Evolutionary conservation across 306 rosid species (phyloP).

Genomic region (Rubus parviflorus): DNA sequence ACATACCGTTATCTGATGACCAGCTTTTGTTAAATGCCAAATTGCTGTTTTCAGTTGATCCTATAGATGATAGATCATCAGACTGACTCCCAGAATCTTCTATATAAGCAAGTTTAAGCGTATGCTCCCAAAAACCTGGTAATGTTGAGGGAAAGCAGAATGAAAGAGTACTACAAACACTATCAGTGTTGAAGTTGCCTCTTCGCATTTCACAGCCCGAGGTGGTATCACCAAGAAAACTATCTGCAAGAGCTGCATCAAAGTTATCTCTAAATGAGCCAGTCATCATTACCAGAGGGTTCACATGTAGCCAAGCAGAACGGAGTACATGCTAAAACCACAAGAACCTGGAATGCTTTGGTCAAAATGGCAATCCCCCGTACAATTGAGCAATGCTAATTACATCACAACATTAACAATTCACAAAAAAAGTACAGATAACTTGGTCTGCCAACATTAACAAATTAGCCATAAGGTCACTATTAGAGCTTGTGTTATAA

Average conservation of each 20-base stretch:
- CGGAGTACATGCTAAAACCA: conserved; percentile 50
- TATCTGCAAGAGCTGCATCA: conserved; percentile 35
- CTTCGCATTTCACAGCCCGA: conserved; percentile 34
- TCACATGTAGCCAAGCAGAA: conserved; percentile 43
- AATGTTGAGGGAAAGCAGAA: conserved; percentile 90
- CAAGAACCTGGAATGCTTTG: conserved; percentile 36
- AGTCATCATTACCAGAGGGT: conserved; percentile 50
- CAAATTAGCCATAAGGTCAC: too few species aligned
- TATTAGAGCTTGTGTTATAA: too few species aligned
- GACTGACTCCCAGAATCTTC: conserved; percentile 44
- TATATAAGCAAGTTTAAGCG: conserved; percentile 30
- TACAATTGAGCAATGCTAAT: conserved; percentile 30
- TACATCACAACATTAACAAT: conserved; percentile 18
- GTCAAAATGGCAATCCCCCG: conserved; percentile 55
- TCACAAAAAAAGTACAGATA: not conserved
- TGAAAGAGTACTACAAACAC: conserved; percentile 52
- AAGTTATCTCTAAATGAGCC: conserved; percentile 38
- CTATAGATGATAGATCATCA: conserved; percentile 41
- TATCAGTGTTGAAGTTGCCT: conserved; percentile 32
- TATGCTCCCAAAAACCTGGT: conserved; percentile 45
- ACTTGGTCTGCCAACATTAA: not conserved
- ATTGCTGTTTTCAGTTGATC: conserved; percentile 44
- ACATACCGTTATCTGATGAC: conserved; percentile 79
- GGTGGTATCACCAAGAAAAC: conserved; percentile 35
- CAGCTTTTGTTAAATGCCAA: conserved; percentile 58